These are phyloP conservation scores for Podila horticola DNA, from an alignment of 192 early-diverging fungal genomes.

Conservation along the genomic window DNA sequence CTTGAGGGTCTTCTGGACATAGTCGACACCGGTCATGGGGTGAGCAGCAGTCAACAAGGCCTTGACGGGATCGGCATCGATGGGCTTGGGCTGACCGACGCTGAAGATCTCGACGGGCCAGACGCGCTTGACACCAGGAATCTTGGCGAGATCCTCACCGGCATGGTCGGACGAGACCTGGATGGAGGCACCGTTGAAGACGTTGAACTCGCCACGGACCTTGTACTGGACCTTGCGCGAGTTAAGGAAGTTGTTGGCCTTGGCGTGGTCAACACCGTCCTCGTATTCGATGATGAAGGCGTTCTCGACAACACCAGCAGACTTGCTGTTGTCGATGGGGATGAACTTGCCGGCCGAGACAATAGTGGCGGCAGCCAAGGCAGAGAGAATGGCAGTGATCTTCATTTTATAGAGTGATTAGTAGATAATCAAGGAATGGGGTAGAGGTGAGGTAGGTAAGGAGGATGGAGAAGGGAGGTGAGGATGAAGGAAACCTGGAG, in stretches of 20 bases:
- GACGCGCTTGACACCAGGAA: constrained; percentile 29
- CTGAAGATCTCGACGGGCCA: constrained; percentile 61
- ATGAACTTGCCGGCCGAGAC: constrained; percentile 5
- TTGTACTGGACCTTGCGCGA: constrained; percentile 1
- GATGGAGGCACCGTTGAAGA: constrained; percentile 52
- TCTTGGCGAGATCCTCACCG: constrained; percentile 14
- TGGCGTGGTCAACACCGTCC: constrained; percentile 2
- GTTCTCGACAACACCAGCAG: not conserved
- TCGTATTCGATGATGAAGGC: constrained; percentile 9
- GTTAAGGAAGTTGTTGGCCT: constrained; percentile 5
- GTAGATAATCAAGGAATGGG: constrained; percentile 3
- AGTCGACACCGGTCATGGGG: constrained; percentile 60
- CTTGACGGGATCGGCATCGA: constrained; percentile 6
- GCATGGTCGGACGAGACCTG: constrained; percentile 18
- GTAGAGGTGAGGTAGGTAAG: not conserved
- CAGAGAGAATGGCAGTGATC: not conserved
- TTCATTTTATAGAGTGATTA: not conserved
- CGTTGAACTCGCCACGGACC: constrained; percentile 45
- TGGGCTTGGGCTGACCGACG: constrained; percentile 12
- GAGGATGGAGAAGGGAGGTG: not conserved
- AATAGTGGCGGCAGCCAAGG: not conserved
- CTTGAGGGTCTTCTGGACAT: constrained; percentile 56
- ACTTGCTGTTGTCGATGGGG: not conserved
- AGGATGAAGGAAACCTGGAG: not conserved
- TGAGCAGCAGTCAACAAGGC: constrained; percentile 45